phyloP scores from a whole-genome alignment of 495 filamentous ascomycete species.

The Elasticomyces elasticus region DNA sequence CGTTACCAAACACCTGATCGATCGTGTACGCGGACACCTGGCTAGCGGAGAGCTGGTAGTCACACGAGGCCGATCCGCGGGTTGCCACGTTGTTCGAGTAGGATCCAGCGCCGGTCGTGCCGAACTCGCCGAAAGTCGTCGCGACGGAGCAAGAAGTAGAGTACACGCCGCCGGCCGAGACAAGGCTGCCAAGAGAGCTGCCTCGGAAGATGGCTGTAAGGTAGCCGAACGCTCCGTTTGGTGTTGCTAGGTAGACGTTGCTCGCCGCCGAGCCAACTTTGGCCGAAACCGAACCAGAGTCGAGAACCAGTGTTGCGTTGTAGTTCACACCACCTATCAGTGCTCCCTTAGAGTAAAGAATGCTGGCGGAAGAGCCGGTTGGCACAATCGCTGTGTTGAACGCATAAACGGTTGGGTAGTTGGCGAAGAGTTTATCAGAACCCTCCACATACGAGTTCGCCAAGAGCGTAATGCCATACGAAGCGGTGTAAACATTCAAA shows the following conservation, averaged over 20 bases:
- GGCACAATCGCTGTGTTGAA: neutral
- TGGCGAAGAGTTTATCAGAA: neutral
- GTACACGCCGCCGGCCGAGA: neutral
- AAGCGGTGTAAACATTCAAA: neutral
- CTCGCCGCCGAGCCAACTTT: neutral
- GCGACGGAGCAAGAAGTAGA: neutral
- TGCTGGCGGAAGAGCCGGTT: neutral
- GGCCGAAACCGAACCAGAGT: neutral
- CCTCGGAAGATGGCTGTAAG: neutral
- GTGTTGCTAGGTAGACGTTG: neutral
- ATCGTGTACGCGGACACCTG: neutral
- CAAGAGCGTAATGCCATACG: neutral
- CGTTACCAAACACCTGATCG: neutral
- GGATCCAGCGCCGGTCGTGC: neutral
- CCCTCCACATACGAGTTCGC: neutral
- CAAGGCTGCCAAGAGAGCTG: neutral
- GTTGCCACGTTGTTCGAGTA: neutral
- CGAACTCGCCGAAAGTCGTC: neutral
- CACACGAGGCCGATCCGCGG: neutral
- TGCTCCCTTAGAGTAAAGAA: neutral
- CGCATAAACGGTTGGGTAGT: neutral
- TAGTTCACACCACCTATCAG: neutral
- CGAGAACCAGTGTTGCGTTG: neutral
- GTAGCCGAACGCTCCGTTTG: neutral
- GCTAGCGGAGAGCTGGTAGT: neutral